Evolutionary conservation across 805 yeast species (phyloP), one percentile per base, ranked within the genome.

Genomic region (Naumovozyma castellii): DNA sequence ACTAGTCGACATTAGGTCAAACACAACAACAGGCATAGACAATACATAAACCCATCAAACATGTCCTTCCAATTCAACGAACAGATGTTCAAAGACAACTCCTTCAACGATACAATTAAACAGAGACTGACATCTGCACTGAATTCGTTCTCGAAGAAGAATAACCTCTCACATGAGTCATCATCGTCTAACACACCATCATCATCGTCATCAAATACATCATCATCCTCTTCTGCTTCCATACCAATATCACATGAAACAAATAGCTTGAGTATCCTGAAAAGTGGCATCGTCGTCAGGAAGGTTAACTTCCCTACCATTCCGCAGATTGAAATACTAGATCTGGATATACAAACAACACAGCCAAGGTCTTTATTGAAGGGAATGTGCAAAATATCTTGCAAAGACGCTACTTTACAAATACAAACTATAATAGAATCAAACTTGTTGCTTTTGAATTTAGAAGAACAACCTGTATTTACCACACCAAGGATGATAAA

Each of bases 391-490:
- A 62, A 62, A 39, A 46, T 62, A 2, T 46, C 61, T 3, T 54
- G 60, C 37, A 49, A 51, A 35, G 55, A 57, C 38, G 62, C 62
- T 3, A 53, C 49, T 45, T 39, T 62, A 6, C 60, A 58, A 40
- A 49, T 62, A 20, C 55, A 53, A 33, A 59, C 66, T 2, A 58
- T 56, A 16, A 58, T 62, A 20, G 66, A 62, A 35, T 53, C 64
- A 13, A 62, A 62, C 40, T 43, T 57, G 37, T 43, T 61, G 18
- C 43, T 58, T 35, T 46, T 57, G 3, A 53, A 53, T 38, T 48
- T 57, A 5, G 46, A 54, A 14, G 46, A 49, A 16, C 48, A 53
- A 5, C 63, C 64, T 9, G 36, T 32, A 14, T 61, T 61, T 39
- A 49, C 59, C 2, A 54, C 54, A 8, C 66, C 65, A 3, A 47